Evolutionary conservation across 345 rosid genomes (phyloP).

Genomic region (Camelina hispida): DNA sequence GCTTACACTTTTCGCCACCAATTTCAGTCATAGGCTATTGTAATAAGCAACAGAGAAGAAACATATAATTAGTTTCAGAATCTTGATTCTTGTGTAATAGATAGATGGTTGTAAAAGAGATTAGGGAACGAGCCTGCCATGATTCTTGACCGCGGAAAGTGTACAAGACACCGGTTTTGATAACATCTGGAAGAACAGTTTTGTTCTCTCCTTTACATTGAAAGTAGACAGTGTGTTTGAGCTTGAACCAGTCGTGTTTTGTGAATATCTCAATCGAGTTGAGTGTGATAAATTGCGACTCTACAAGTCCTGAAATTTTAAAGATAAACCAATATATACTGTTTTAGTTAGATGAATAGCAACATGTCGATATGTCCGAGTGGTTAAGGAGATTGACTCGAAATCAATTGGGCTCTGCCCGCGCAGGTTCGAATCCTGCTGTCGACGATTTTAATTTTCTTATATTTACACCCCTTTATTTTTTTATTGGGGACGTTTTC

Average conservation of each 20-base stretch:
- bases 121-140: constrained; percentile 61
- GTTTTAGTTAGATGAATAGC: fast-evolving
- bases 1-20: constrained; percentile 71
- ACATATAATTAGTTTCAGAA: background rate
- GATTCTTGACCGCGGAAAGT: constrained; percentile 70
- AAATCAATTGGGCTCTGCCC: constrained; percentile 99
- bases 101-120: background rate
- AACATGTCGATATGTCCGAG: constrained; percentile 34
- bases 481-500: background rate
- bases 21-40: constrained; percentile 83
- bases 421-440: constrained; percentile 99
- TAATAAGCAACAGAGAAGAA: constrained; percentile 23
- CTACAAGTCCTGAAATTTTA: constrained; percentile 40
- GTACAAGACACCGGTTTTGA: constrained; percentile 43
- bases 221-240: constrained; percentile 62
- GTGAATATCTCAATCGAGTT: constrained; percentile 57
- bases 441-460: constrained; percentile 58
- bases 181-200: constrained; percentile 61
- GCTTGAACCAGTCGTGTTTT: constrained; percentile 59
- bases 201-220: constrained; percentile 67
- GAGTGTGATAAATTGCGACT: constrained; percentile 54
- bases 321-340: background rate
- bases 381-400: constrained; percentile 68
- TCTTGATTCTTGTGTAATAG: background rate
- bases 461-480: background rate